Evolutionary conservation across 805 yeast genomes (phyloP).

Genomic region (Candida stauntonica): DNA sequence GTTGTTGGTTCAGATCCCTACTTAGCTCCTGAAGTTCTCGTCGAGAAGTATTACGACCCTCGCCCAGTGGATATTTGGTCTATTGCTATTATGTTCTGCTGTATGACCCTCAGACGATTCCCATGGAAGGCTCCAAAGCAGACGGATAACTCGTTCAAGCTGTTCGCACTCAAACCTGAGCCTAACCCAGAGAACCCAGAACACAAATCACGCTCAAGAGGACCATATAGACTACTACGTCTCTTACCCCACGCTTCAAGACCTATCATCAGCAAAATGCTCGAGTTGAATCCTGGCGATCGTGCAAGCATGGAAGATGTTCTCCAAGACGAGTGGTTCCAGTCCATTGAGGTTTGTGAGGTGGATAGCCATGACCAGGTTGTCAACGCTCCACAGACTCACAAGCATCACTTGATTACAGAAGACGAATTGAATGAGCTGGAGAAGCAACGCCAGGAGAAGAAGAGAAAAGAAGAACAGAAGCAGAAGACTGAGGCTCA

Average conservation of each 20-base stretch:
- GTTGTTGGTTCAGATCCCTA: constrained; percentile 96
- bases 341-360: constrained; percentile 51
- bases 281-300: constrained; percentile 51
- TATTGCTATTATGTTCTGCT: constrained; percentile 84
- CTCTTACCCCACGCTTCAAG: constrained; percentile 68
- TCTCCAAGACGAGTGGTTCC: constrained; percentile 51
- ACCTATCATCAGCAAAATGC: constrained; percentile 57
- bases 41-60: constrained; percentile 64
- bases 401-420: constrained; percentile 63
- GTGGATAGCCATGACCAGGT: constrained; percentile 25
- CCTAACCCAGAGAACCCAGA: constrained; percentile 25
- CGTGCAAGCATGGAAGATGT: constrained; percentile 60
- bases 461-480: constrained; percentile 27
- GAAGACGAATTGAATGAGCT: constrained; percentile 52
- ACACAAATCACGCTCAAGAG: constrained; percentile 44
- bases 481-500: constrained; percentile 15
- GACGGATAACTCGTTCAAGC: constrained; percentile 67
- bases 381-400: constrained; percentile 33
- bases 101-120: constrained; percentile 81
- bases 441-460: constrained; percentile 33
- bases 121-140: constrained; percentile 95
- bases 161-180: constrained; percentile 49
- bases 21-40: constrained; percentile 85
- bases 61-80: constrained; percentile 92
- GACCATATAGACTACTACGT: constrained; percentile 70